Base-by-base conservation (phyloP, 495 filamentous ascomycete species). In the Penicillium turbatum region DNA sequence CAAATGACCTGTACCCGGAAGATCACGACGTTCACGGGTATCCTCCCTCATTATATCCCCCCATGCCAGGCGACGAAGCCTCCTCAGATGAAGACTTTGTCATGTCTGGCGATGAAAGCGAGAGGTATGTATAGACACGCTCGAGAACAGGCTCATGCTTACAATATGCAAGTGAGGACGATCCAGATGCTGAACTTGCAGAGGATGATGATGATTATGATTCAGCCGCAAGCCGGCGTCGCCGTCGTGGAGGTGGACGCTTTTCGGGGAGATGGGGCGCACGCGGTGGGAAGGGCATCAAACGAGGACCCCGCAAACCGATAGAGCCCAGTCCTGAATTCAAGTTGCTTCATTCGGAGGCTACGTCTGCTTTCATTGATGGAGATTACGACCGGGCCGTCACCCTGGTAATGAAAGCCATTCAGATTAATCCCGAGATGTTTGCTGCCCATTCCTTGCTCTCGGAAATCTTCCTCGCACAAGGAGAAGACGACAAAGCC, bases 351-450 rank as follows among this genome's bases (percentile, higher is more conserved):
- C 79, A 90, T 55, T 82, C 79, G n/a, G 70, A 82, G 60, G 89
- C 89, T 6, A 86, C 81, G 24, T 78, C 82, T 26, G 82, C 85
- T 2, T 92, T 86, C 64, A 81, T 89, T 55, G 75, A 81, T 47
- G 76, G 78, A 10, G 76, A 87, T 39, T 84, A 85, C 63, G 82
- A 84, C 26, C 72, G 77, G 32, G 86, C 89, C 10, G 74, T 82
- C 29, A 72, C 82, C 2, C 73, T 81, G 39, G 80, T 86, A 10
- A 72, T 77, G 42, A 81, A 84, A 61, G 87, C 90, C 10, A 84
- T 95, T 47, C 81, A 87, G 51, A 78, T 85, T 59, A 95, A 96
- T 63, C 87, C 88, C 12, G 91, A 95, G 65, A 88, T 90, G 50
- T 86, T 87, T 55, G 76, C 81, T 17, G 86, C 90, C 26, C 90